These are phyloP conservation scores for Epichloe gansuensis DNA, from an alignment of 2,329 filamentous ascomycete species.

Conservation along the genomic window DNA sequence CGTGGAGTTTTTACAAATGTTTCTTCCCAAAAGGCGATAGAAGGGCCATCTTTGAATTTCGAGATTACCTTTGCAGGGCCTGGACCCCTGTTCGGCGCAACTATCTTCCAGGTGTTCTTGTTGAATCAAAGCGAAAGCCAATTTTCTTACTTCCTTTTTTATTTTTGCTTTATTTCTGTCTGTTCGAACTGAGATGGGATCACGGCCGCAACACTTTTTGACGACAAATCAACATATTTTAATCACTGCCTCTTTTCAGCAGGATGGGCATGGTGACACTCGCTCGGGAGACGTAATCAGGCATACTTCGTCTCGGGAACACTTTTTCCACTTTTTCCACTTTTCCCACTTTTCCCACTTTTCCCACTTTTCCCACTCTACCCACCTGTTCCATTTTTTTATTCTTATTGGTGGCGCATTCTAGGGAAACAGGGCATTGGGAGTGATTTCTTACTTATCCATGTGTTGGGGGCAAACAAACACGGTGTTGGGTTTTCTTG, in stretches of 20 bases:
- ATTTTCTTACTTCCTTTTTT: background rate
- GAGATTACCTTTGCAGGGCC: too few species aligned
- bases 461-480: background rate
- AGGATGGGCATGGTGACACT: slow-evolving; percentile 3
- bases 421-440: background rate
- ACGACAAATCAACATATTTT: slow-evolving; percentile 6
- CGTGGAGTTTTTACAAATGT: background rate
- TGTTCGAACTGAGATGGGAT: slow-evolving; percentile 5
- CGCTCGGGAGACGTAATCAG: slow-evolving; percentile 3
- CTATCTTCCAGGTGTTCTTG: too few species aligned
- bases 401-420: background rate
- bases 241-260: background rate
- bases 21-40: background rate
- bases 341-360: background rate
- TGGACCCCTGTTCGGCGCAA: too few species aligned
- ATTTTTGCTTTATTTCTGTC: background rate
- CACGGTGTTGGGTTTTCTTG: background rate
- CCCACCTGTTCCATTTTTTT: background rate
- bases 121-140: background rate
- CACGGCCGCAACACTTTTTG: slow-evolving; percentile 5
- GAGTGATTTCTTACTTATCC: background rate
- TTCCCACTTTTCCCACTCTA: background rate
- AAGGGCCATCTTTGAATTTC: background rate
- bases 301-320: background rate
- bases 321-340: background rate